Base-by-base conservation (phyloP, 345 rosid species). In the Pseudoturritis turrita region DNA sequence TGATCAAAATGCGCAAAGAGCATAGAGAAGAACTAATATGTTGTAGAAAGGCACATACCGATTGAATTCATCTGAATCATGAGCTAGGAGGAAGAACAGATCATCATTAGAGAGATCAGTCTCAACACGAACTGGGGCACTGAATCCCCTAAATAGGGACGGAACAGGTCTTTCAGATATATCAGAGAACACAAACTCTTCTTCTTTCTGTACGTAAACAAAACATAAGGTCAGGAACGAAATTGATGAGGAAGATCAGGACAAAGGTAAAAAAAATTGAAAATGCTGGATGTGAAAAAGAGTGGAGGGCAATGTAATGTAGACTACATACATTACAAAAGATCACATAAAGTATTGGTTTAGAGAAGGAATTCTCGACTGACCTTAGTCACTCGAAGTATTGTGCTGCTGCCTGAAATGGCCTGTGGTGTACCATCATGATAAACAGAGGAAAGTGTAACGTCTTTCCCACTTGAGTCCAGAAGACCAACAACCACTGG, bases 41-140 rank as follows among this genome's bases (percentile, higher is more conserved):
- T 71, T 18, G 19, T 40, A 53, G 61, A 76, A 39, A 59, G 74
- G 57, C 22, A 78, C 88, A 65, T 72, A 95, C 99, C 98, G 90
- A 72, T 92, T 96, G 79, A 92, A 96, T 81, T 84, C 99, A 71
- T 96, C 98, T 0, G 92, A 87, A 82, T 89, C 98, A 62, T 96
- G 81, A 10, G 99, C 98, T 41, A 96, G 89, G 57, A 96, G 99
- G 94, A 92, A 92, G 84, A 83, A 96, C 50, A 92, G 72, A 64
- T 96, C 96, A 67, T 76, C 79, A 65, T 86, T 82, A 7, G 92
- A 82, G 39, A 92, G 87, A 81, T 92, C 97, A 68, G 96, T 79
- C 77, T 88, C 87, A 37, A 92, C 96, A 71, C 95, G 97, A 63
- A 96, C 75, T 35, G 98, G 98, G 60, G 99, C 96, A 78, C 99